Conservation (phyloP, 768 basidiomycete genomes). For the Mycena capillaripes region DNA sequence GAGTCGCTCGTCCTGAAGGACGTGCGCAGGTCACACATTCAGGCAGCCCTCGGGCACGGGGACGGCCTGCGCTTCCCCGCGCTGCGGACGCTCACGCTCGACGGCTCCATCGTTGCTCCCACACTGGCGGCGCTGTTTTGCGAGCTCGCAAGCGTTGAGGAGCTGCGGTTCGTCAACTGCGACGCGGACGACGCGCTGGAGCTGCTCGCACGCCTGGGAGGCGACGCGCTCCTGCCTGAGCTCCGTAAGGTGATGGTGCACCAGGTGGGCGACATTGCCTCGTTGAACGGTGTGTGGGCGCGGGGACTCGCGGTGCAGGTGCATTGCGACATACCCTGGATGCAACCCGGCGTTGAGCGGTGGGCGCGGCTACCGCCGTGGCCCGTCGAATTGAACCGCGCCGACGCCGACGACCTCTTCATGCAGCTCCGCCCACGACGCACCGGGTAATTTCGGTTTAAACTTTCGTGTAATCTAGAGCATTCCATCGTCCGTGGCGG, state of each 20-base stretch:
- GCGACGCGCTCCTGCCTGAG: not conserved
- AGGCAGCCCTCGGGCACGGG: not conserved
- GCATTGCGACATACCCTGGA: constrained; percentile 16
- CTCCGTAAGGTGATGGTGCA: constrained; percentile 24
- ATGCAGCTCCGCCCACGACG: constrained; percentile 21
- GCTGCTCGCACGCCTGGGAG: not conserved
- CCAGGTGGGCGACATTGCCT: not conserved
- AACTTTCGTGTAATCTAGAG: not conserved
- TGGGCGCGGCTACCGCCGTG: constrained; percentile 23
- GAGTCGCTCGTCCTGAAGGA: constrained; percentile 19
- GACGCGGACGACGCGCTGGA: constrained; percentile 25
- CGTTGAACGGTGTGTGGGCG: not conserved
- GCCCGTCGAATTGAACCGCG: constrained; percentile 9
- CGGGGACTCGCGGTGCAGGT: not conserved
- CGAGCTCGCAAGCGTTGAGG: not conserved
- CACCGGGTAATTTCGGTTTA: not conserved
- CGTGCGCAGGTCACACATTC: not conserved
- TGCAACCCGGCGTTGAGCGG: not conserved
- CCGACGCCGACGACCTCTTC: constrained; percentile 29
- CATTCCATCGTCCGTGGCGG: not conserved
- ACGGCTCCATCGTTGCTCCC: not conserved
- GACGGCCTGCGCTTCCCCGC: constrained; percentile 5
- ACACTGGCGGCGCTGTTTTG: not conserved
- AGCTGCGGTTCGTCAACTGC: constrained; percentile 24
- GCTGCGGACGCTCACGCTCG: constrained; percentile 14